Conservation (phyloP, 2,329 filamentous ascomycete species). For the Didymella sp. region DNA sequence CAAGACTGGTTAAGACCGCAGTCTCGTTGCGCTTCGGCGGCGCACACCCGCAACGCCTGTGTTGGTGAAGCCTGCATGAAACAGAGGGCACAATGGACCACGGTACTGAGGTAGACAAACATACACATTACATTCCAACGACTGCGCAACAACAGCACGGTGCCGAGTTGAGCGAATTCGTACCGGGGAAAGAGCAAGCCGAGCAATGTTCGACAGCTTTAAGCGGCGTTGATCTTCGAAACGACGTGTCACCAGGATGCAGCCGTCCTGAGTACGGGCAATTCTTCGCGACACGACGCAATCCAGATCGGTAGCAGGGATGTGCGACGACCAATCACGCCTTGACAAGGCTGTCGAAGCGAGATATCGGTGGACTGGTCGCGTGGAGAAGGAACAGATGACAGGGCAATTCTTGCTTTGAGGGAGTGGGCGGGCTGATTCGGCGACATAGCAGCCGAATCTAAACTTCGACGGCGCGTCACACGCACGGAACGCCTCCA, state of each 20-base stretch:
- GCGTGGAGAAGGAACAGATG: neutral
- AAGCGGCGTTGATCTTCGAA: constrained; percentile 11
- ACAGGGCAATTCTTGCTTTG: constrained; percentile 8
- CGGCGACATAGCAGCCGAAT: constrained; percentile 12
- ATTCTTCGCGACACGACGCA: neutral
- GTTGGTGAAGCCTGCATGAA: neutral
- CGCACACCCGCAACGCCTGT: neutral
- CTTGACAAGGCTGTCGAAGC: neutral
- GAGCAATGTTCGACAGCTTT: constrained; percentile 3
- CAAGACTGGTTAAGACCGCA: too few species aligned
- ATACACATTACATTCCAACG: neutral
- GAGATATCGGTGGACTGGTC: neutral
- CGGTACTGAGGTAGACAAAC: neutral
- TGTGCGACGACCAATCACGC: neutral
- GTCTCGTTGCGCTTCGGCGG: neutral
- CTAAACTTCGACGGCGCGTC: constrained; percentile 12
- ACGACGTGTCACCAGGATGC: neutral
- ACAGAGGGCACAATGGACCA: neutral
- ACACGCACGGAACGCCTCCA: constrained; percentile 12
- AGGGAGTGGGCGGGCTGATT: neutral
- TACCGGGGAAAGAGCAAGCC: constrained; percentile 1
- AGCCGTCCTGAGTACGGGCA: neutral
- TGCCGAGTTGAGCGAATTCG: neutral
- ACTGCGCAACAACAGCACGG: neutral
- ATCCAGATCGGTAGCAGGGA: neutral